Evolutionary conservation across 2,329 filamentous ascomycete species (phyloP).

Genomic region (Pyricularia sp.): DNA sequence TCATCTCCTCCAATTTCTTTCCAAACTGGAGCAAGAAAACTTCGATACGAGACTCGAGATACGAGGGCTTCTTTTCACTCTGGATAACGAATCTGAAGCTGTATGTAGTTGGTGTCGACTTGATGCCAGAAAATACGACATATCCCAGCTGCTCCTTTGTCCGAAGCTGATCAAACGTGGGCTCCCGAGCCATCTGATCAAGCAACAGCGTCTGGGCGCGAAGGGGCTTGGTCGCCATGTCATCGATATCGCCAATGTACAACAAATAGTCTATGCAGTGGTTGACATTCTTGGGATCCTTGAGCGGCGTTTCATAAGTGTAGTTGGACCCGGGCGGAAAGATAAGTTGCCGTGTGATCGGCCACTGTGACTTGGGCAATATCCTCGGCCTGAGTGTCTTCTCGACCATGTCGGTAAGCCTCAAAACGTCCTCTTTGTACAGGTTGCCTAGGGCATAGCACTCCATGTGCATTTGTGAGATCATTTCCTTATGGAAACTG

Average conservation of each 20-base stretch:
- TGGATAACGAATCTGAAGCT: constrained; percentile 89
- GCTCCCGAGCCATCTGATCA: constrained; percentile 86
- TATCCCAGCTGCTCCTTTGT: constrained; percentile 98
- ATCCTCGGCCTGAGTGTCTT: constrained; percentile 63
- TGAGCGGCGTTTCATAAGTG: constrained; percentile 70
- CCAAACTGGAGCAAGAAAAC: constrained; percentile 65
- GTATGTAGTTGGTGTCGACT: constrained; percentile 65
- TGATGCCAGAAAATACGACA: constrained; percentile 78
- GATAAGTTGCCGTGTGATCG: constrained; percentile 65
- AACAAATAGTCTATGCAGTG: constrained; percentile 76
- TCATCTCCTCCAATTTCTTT: constrained; percentile 63
- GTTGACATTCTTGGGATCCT: constrained; percentile 83
- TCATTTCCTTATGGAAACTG: constrained; percentile 68
- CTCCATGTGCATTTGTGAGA: constrained; percentile 81
- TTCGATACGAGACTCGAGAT: constrained; percentile 81
- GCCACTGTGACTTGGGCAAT: constrained; percentile 71
- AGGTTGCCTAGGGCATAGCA: constrained; percentile 85
- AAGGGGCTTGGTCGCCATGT: constrained; percentile 48
- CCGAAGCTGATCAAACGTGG: constrained; percentile 85
- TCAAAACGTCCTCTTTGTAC: constrained; percentile 85
- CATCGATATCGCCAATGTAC: constrained; percentile 51
- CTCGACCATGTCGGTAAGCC: constrained; percentile 75
- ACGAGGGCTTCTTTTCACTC: constrained; percentile 76
- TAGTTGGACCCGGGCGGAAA: constrained; percentile 75
- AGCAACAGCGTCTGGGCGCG: constrained; percentile 74